Evolutionary conservation across 1,284 basidiomycete genomes (phyloP), one percentile per base, ranked within the genome.

Genomic region (Taiwanofungus camphoratus): DNA sequence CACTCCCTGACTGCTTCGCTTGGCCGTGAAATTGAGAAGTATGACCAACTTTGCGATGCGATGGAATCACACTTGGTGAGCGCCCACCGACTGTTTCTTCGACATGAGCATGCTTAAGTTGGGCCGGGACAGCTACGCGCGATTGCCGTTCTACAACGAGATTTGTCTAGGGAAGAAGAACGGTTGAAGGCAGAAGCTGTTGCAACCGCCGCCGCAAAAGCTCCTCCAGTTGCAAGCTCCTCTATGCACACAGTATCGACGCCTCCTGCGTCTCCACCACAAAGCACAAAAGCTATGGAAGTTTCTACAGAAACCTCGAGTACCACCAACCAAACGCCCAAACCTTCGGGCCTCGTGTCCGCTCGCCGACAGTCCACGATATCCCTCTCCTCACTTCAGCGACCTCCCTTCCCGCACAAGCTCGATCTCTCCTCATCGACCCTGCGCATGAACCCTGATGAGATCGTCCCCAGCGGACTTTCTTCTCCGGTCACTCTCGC

Each of bases 401-500:
- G 86, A 18, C 81, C 79, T 3, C 64, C 73, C 13, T 71, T 83
- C 48, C 82, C 82, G 23, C 74, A 75, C 44, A 87, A 87, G 54
- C 74, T 88, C 18, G 86, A 89, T 56, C 69, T 88, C 5, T 84
- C 85, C 13, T 69, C 81, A 1, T 63, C 76, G n/a, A 66, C 78
- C 13, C 67, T 86, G 45, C 75, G 77, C 39, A 69, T 85, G 21
- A 66, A 72, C 18, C 67, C 79, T 1, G 79, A 82, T 33, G 83
- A 86, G 51, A 68, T 68, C 3, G 63, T 72, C n/a, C 60, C 77
- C 3, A 74, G 69, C 48, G 79, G 79, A 2, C 65, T 84, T 37
- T 74, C 80, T 4, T 88, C 86, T 1, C 86, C 86, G 13, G 83
- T 88, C 12, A 84, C 81, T 4, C 72, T 89, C 22, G 86, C 84